A percentile compares a stretch with the other conserved stretches of the same genome.
phyloP scores from a whole-genome alignment of 2,329 filamentous ascomycete genomes.

The Bipolaris bicolor region DNA sequence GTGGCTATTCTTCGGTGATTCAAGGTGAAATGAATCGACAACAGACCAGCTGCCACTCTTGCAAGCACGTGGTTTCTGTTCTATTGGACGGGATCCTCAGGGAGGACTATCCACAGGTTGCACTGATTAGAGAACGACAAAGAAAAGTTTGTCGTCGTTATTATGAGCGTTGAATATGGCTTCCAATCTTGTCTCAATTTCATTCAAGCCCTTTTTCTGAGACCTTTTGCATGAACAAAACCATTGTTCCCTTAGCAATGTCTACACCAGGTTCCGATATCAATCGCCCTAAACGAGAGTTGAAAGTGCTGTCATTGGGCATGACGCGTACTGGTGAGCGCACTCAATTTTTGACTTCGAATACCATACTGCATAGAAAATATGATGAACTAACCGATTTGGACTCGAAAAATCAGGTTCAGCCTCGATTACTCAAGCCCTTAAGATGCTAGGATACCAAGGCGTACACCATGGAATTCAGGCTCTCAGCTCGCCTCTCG shows the following conservation, averaged over 20 bases:
- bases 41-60: background rate
- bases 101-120: background rate
- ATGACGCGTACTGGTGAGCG: conserved; percentile 11
- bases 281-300: conserved; percentile 6
- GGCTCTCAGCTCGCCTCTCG: conserved; percentile 8
- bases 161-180: too few relatives aligned
- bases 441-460: conserved; percentile 10
- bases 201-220: background rate
- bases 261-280: background rate
- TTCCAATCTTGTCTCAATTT: background rate
- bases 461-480: conserved; percentile 11
- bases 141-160: background rate
- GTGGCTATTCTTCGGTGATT: too few relatives aligned
- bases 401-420: conserved; percentile 4
- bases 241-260: conserved; percentile 1
- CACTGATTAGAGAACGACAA: background rate
- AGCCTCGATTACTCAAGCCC: conserved; percentile 10
- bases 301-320: conserved; percentile 8
- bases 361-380: background rate
- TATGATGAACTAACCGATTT: background rate
- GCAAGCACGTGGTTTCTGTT: conserved; percentile 9
- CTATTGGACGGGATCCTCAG: background rate
- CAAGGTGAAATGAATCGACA: background rate
- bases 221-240: background rate
- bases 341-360: background rate